These are phyloP conservation scores for Euphorbia celastroides DNA, from an alignment of 441 rosid genomes.

Conservation along the genomic window DNA sequence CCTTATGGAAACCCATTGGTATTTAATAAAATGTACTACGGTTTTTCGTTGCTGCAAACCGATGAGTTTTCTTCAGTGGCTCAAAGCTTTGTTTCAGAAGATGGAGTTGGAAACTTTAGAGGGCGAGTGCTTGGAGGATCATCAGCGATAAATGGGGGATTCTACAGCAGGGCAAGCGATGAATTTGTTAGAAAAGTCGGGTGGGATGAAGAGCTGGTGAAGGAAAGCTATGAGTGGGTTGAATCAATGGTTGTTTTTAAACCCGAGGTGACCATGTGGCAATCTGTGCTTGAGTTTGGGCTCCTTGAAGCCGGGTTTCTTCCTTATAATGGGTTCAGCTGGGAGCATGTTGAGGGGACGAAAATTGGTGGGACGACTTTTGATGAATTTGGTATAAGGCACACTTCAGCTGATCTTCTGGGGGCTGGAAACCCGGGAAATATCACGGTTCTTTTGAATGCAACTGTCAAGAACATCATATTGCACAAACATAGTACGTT, in stretches of 20 bases:
- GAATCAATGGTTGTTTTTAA: slow-evolving; percentile 57
- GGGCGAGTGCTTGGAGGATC: slow-evolving; percentile 81
- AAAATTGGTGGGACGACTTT: slow-evolving; percentile 63
- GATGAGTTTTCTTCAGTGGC: slow-evolving; percentile 54
- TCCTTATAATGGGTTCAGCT: slow-evolving; percentile 58
- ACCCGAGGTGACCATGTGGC: slow-evolving; percentile 66
- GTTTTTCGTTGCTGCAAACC: slow-evolving; percentile 46
- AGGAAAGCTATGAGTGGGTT: slow-evolving; percentile 64
- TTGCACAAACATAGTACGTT: slow-evolving; percentile 32
- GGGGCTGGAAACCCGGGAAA: slow-evolving; percentile 37
- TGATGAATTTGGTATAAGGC: slow-evolving; percentile 55
- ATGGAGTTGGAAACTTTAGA: slow-evolving; percentile 48
- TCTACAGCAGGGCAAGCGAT: slow-evolving; percentile 62
- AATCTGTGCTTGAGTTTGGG: slow-evolving; percentile 45
- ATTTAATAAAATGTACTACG: slow-evolving; percentile 34
- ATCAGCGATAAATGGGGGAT: slow-evolving; percentile 64
- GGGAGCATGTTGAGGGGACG: slow-evolving; percentile 72
- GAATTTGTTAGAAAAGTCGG: slow-evolving; percentile 42
- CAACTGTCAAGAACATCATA: slow-evolving; percentile 55
- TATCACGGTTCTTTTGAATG: slow-evolving; percentile 49
- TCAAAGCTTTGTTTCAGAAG: slow-evolving; percentile 50
- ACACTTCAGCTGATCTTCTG: slow-evolving; percentile 73
- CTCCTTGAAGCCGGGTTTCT: slow-evolving; percentile 70
- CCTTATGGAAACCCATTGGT: slow-evolving; percentile 57
- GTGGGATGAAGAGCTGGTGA: slow-evolving; percentile 58